Evolutionary conservation across 2,329 filamentous ascomycete species (phyloP), one percentile per base, ranked within the genome.

Genomic region (Beauveria varroae): DNA sequence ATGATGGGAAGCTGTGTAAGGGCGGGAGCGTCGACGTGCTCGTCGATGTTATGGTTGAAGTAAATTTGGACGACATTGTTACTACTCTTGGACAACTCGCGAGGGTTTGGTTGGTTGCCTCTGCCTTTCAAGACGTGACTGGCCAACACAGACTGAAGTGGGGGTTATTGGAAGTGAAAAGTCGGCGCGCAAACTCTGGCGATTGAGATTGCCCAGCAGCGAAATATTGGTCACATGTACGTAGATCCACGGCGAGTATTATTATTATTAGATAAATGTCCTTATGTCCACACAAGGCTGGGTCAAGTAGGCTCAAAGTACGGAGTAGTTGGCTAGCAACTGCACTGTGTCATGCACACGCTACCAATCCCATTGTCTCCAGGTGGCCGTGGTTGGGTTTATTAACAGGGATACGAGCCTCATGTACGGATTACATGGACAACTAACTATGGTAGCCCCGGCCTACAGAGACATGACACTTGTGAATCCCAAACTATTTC

Each of bases 1-100:
- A 26, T 9, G 62, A 60, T n/a, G 62, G 50, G 24, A 63, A 49
- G 34, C 60, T 58, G 52, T 55, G 52, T 16, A 60, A 47, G n/a
- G 56, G 22, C 1, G 44, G 56, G 10, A 50, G 46, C 24, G 56
- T 26, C 10, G 55, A 34, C 8, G 55, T 50, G 20, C n/a, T 50
- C n/a, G 20, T 37, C 0, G 46, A n/a, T 22, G 43, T 43, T 41
- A 14, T 50, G 26, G 9, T 18, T 5, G 24, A 7, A 1, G 56
- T 51, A 12, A 34, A 41, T 43, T 46, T 41, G 14, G 56, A 58
- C 10, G 55, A 57, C 44, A 56, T 56, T 22, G 24, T 46, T 3
- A 10, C 18, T 20, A 18, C 16, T 30, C 24, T 44, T 22, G 24
- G 24, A 26, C 24, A 26, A 26, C 24, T 26, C 24, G 24, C 24